Percentiles rank a stretch among this genome's conserved stretches.
Evolutionary conservation across 202 grass and related monocot species (phyloP).

Genomic region (Schoenoplectus tabernaemontani): DNA sequence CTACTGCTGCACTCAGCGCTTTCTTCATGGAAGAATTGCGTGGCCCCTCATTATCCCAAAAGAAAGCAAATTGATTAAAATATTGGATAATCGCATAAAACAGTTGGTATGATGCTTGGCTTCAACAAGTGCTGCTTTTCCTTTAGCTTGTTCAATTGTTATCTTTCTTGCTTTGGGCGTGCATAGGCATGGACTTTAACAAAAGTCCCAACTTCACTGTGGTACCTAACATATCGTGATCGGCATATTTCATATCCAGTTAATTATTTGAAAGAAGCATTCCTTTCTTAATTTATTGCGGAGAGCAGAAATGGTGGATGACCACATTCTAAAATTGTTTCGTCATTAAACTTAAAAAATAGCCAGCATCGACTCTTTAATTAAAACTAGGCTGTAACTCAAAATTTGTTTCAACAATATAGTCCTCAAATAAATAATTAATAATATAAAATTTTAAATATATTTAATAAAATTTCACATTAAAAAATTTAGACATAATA

Average conservation of each 20-base stretch:
- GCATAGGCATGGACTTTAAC: background rate
- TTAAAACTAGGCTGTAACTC: too few relatives aligned
- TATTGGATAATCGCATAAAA: background rate
- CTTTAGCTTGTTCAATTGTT: background rate
- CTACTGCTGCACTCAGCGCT: slow-evolving; percentile 9
- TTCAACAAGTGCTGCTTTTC: background rate
- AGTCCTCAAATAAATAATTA: too few relatives aligned
- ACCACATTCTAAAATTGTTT: background rate
- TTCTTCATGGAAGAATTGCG: slow-evolving; percentile 2
- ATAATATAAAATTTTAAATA: too few relatives aligned
- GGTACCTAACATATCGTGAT: background rate
- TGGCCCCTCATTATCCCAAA: background rate
- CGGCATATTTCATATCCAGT: background rate
- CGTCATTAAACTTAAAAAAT: slow-evolving; percentile 14
- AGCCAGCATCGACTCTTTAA: background rate
- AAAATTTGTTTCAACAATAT: too few relatives aligned
- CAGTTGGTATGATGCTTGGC: background rate
- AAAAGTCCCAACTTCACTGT: background rate
- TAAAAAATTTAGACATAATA: too few relatives aligned
- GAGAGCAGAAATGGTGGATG: background rate
- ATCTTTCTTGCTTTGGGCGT: background rate
- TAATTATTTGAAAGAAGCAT: background rate
- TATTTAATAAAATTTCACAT: too few relatives aligned
- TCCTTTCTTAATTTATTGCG: background rate
- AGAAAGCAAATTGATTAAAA: background rate